A percentile compares a stretch with the other conserved stretches of the same genome.
Conservation (phyloP, 495 filamentous ascomycete genomes). For the Choiromyces venosus region DNA sequence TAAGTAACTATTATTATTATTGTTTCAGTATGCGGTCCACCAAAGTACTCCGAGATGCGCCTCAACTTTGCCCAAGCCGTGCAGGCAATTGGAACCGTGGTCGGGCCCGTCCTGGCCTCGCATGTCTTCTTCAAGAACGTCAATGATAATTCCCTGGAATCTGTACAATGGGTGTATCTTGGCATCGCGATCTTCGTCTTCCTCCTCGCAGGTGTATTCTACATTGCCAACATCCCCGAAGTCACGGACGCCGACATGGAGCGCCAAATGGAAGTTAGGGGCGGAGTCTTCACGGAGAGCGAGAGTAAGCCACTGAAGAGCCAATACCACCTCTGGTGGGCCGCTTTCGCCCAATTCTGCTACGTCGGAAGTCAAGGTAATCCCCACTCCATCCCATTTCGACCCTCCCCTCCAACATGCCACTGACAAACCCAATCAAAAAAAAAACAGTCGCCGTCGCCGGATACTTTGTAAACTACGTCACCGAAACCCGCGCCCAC, state of each 20-base stretch:
- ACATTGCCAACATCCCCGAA: constrained; percentile 60
- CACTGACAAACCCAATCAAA: not conserved
- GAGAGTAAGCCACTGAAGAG: constrained; percentile 54
- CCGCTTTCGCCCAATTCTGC: constrained; percentile 62
- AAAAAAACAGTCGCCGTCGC: constrained; percentile 50
- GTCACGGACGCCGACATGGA: constrained; percentile 71
- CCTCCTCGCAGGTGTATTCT: constrained; percentile 60
- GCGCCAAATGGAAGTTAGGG: constrained; percentile 48
- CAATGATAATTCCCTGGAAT: constrained; percentile 49
- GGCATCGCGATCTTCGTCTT: constrained; percentile 66
- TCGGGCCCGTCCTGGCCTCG: constrained; percentile 62
- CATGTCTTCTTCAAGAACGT: constrained; percentile 62
- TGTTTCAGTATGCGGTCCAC: constrained; percentile 62
- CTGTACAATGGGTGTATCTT: constrained; percentile 71
- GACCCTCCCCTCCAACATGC: not conserved
- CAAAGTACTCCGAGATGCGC: constrained; percentile 62
- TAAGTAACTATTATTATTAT: not conserved
- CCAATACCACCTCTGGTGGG: constrained; percentile 64
- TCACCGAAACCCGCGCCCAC: constrained; percentile 49
- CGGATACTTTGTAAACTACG: constrained; percentile 58
- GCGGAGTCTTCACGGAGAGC: constrained; percentile 37
- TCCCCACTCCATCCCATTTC: constrained; percentile 1
- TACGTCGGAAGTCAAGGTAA: constrained; percentile 62
- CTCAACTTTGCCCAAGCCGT: constrained; percentile 63
- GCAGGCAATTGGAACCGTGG: constrained; percentile 60